A percentile compares a stretch with the other conserved stretches of the same genome.
phyloP scores from a whole-genome alignment of 2,329 filamentous ascomycete species.

The Triangularia setosa region DNA sequence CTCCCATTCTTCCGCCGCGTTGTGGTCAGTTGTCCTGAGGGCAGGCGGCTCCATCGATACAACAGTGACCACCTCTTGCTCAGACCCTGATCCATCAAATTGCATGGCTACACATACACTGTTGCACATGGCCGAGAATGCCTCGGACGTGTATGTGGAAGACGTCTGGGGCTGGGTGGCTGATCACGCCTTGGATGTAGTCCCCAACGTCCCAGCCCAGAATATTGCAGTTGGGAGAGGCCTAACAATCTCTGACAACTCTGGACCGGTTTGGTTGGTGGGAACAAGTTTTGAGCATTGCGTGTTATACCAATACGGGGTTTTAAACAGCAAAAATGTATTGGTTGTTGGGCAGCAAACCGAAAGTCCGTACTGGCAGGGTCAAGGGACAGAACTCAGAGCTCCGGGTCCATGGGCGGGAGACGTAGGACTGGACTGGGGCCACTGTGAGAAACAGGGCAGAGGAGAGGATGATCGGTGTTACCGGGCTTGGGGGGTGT shows the following conservation, averaged over 20 bases:
- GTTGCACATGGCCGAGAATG: conserved; percentile 45
- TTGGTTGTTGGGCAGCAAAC: conserved; percentile 44
- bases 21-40: conserved; percentile 45
- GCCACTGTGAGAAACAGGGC: conserved; percentile 27
- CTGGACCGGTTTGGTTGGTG: conserved; percentile 49
- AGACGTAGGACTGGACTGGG: conserved; percentile 29
- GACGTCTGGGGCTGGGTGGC: conserved; percentile 52
- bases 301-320: conserved; percentile 50
- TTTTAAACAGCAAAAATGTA: conserved; percentile 41
- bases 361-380: conserved; percentile 43
- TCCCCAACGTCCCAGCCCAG: conserved; percentile 31
- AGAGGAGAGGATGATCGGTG: conserved; percentile 26
- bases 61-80: conserved; percentile 37
- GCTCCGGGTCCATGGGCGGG: conserved; percentile 39
- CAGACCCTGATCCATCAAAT: conserved; percentile 28
- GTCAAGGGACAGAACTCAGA: conserved; percentile 28
- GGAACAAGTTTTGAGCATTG: conserved; percentile 50
- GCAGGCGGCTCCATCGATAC: conserved; percentile 44
- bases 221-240: conserved; percentile 46
- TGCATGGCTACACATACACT: conserved; percentile 47
- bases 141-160: conserved; percentile 47
- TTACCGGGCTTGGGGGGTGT: conserved; percentile 26
- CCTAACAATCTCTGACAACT: conserved; percentile 42
- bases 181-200: conserved; percentile 48
- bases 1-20: conserved; percentile 38